A percentile compares a stretch with the other conserved stretches of the same genome.
These are phyloP conservation scores for Clonostachys byssicola DNA, from an alignment of 2,329 filamentous ascomycete genomes.

Conservation along the genomic window DNA sequence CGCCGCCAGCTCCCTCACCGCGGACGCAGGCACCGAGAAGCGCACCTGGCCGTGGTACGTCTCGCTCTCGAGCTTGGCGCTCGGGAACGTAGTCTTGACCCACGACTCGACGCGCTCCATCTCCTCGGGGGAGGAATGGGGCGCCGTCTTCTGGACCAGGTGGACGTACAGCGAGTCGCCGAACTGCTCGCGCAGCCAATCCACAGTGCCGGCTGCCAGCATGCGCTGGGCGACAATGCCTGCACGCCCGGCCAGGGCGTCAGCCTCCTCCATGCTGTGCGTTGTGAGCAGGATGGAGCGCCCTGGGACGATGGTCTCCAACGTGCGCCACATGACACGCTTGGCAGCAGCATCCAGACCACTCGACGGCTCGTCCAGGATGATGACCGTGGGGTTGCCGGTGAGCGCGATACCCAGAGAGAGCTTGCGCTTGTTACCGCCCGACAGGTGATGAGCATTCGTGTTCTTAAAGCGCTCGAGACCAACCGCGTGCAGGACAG, in stretches of 20 bases:
- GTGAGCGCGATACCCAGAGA: constrained; percentile 71
- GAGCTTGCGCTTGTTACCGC: constrained; percentile 75
- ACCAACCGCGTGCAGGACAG: constrained; percentile 63
- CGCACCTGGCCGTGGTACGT: constrained; percentile 29
- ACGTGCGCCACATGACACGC: constrained; percentile 71
- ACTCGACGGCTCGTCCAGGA: constrained; percentile 71
- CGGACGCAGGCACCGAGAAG: constrained; percentile 14
- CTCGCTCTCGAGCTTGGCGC: constrained; percentile 61
- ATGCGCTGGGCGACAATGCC: constrained; percentile 79
- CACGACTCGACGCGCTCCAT: constrained; percentile 61
- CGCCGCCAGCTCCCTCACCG: constrained; percentile 6
- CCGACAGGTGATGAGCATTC: constrained; percentile 65
- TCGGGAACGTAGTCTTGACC: constrained; percentile 53
- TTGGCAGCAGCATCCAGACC: constrained; percentile 74
- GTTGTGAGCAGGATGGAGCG: constrained; percentile 70
- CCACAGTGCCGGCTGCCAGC: constrained; percentile 71
- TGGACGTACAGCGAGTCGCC: constrained; percentile 75
- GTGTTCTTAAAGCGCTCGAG: constrained; percentile 56
- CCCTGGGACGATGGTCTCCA: constrained; percentile 60
- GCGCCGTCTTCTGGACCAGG: constrained; percentile 66
- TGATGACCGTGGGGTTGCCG: constrained; percentile 67
- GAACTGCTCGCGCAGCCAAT: constrained; percentile 63
- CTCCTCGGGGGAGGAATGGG: constrained; percentile 61
- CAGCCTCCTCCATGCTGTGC: constrained; percentile 79
- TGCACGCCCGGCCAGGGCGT: constrained; percentile 57